Evolutionary conservation across 768 basidiomycete genomes (phyloP), one percentile per base, ranked within the genome.

Genomic region (Pulveroboletus sp.): DNA sequence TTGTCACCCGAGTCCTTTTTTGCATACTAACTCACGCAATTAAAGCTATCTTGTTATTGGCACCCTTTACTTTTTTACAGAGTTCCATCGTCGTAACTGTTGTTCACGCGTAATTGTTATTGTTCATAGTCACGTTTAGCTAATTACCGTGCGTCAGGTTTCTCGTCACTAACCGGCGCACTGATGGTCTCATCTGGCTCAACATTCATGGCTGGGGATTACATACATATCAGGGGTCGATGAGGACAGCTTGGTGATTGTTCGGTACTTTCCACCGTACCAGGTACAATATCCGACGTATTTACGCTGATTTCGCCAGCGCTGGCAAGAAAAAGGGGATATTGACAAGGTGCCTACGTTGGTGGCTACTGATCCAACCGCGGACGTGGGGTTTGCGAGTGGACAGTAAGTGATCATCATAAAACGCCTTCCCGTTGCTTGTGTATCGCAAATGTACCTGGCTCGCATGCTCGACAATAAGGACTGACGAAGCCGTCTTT

Each of bases 401-500:
- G 93, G 40, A 80, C 95, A 49, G 86, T 86, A 62, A 61, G 78
- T 62, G 14, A 46, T 50, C 44, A 5, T 15, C 51, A 44, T 40
- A 8, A 11, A 38, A 46, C 47, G 42, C 31, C 28, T 31, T 48
- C 30, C 27, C 5, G 5, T 37, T 44, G 14, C 18, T 51, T n/a
- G 56, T 32, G 21, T 43, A 26, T 50, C 30, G 21, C 46, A 77
- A 77, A 71, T 66, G 67, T 80, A 65, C 57, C 57, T 72, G 10
- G 57, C 69, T n/a, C 67, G 86, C 38, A 85, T 91, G 79, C 65
- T 84, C 28, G 71, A 71, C 26, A 72, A 81, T 56, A 77, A 85
- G 2, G 86, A 89, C 52, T 96, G 91, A 90, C 73, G 8, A 73
- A 17, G 69, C 77, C 15, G 77, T 93, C 37, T 97, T 95, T 66